Evolutionary conservation across 805 yeast species (phyloP), one percentile per base, ranked within the genome.

Genomic region (Lipomyces yamadae): DNA sequence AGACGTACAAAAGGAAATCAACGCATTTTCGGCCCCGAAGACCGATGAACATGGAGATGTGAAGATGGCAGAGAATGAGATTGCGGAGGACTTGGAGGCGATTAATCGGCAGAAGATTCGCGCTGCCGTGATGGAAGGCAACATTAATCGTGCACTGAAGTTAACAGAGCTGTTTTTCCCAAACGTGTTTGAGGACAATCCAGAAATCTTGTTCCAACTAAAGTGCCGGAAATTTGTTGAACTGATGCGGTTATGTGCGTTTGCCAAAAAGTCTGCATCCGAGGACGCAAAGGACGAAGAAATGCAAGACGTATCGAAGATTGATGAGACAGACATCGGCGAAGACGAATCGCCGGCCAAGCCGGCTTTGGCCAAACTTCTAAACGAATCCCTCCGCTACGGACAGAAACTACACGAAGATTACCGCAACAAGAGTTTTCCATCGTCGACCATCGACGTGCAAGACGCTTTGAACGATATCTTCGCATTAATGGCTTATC

Each of bases 401-500:
- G 85, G 86, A 3, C 81, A 80, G 65, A 45, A 72, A 11, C 71
- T 85, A 56, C 76, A 79, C 59, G 64, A 71, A 2, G 66, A 74
- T 33, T 83, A 76, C 65, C 73, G 71, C 13, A 65, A 72, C 48
- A 72, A 71, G 34, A 35, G 58, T 10, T 58, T 60, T 13, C n/a
- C 58, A 6, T 24, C 42, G n/a, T 56, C 73, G 2, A 76, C 79
- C n/a, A 70, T 76, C 2, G 73, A 73, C n/a, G 78, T 79, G 53
- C 78, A 76, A 37, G 76, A 77, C 6, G 77, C 78, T 66, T 72
- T 87, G 37, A 78, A 80, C 52, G 82, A 83, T 55, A 78, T 86
- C 0, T 84, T 85, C 6, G 78, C 85, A 2, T 74, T 87, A 35
- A 73, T 87, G 57, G 87, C 88, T 2, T 86, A 82, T 68, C 81